Percentiles rank a stretch among this genome's conserved stretches.
These are phyloP conservation scores for Phoma sp. DNA, from an alignment of 2,329 filamentous ascomycete species.

Conservation along the genomic window DNA sequence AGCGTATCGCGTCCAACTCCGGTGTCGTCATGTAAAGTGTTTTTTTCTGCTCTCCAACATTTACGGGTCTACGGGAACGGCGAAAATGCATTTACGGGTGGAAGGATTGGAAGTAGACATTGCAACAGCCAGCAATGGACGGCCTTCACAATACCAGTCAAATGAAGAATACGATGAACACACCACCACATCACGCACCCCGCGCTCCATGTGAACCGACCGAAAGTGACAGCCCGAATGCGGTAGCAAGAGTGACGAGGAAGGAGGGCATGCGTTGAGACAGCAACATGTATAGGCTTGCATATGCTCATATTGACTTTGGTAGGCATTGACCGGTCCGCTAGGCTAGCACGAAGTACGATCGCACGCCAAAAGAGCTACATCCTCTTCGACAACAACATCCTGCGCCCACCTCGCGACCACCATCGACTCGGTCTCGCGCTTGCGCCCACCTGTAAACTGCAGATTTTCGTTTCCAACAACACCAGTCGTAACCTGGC, in stretches of 20 bases:
- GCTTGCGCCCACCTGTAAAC: conserved; percentile 45
- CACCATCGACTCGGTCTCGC: conserved; percentile 33
- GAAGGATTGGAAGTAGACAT: conserved; percentile 45
- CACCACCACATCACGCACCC: conserved; percentile 8
- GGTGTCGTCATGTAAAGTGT: conserved; percentile 96
- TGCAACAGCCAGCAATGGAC: conserved; percentile 47
- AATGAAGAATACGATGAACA: conserved; percentile 42
- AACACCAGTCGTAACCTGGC: conserved; percentile 58
- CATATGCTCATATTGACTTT: not conserved
- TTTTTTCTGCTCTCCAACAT: conserved; percentile 49
- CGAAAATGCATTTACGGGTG: conserved; percentile 50
- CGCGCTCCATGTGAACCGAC: conserved; percentile 3
- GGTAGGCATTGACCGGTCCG: not conserved
- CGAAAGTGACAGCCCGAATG: conserved; percentile 7
- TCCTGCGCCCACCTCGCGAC: conserved; percentile 39
- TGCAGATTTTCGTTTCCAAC: conserved; percentile 57
- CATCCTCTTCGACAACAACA: conserved; percentile 29
- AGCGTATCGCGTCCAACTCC: conserved; percentile 99
- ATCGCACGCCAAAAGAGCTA: conserved; percentile 32
- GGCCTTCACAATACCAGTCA: conserved; percentile 44
- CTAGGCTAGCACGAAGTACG: conserved; percentile 31
- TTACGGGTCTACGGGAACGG: conserved; percentile 48
- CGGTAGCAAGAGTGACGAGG: not conserved
- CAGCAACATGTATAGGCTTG: not conserved
- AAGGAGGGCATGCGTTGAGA: not conserved